Base-by-base conservation (phyloP, 2,329 filamentous ascomycete species). In the Exserohilum rostratum region DNA sequence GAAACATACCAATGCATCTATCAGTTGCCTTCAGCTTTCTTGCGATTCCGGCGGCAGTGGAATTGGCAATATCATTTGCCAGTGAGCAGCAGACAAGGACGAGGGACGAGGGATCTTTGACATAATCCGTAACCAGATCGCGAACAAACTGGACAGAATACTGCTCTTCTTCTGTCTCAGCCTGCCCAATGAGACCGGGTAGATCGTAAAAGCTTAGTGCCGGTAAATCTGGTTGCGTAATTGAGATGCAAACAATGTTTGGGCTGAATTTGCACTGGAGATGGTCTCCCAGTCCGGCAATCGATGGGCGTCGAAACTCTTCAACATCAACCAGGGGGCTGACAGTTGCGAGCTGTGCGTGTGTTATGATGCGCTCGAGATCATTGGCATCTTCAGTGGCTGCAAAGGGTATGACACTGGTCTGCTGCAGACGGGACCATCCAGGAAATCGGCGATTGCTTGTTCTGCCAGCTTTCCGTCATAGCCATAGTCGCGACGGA, bases 151-250 rank as follows among this genome's bases (percentile, higher is more conserved):
- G 79, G 11, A 93, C 88, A 0, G 93, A 78, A 52, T 90, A 65
- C 1, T 57, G 39, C 0, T 57, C 53, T 0, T 55, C 57, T 0
- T 38, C 57, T 6, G 86, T 80, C 2, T 86, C 84, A 0, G 87
- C 83, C 6, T 88, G 88, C 17, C 87, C 85, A 57, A 96, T 93
- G 0, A 96, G 86, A 0, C 92, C 92, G 0, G 92, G 92, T 0
- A 96, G 80, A 57, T 96, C 92, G 57, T 90, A 93, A 64, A 96
- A 96, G 0, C 88, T 91, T 0, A 96, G 71, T 5, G 90, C 86
- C 0, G 90, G 88, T 0, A 93, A 81, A 0, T 80, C 81, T 0
- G 89, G 89, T 0, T 88, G 89, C 0, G 85, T 85, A 22, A 96
- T 91, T 47, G 91, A 85, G 20, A 96, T 78, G 0, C 87, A 83